A percentile compares a stretch with the other conserved stretches of the same genome.
Evolutionary conservation across 441 rosid genomes (phyloP).

Genomic region (Populus hybrid): DNA sequence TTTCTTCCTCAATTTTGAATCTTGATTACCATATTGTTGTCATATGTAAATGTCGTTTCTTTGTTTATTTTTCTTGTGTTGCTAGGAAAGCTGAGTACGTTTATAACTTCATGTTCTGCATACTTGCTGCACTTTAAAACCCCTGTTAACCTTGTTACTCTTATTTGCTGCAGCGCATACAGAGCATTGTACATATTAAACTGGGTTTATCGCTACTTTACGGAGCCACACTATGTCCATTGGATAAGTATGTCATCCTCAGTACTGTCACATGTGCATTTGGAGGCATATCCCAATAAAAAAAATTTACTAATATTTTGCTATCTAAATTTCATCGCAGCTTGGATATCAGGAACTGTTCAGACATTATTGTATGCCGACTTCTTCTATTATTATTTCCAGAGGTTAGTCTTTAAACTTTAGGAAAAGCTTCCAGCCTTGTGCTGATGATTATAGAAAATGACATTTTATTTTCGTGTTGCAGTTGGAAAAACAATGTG

Average conservation of each 20-base stretch:
- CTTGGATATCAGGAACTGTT: slow-evolving; percentile 53
- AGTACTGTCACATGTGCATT: background rate
- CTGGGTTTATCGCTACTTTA: slow-evolving; percentile 61
- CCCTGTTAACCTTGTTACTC: background rate
- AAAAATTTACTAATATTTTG: background rate
- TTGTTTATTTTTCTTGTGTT: background rate
- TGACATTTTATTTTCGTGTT: background rate
- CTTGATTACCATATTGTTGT: background rate
- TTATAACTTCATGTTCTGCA: background rate
- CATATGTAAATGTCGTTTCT: background rate
- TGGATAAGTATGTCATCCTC: slow-evolving; percentile 50
- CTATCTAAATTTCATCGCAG: slow-evolving; percentile 25
- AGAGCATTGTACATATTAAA: slow-evolving; percentile 47
- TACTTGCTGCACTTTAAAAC: background rate
- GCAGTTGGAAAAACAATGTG: slow-evolving; percentile 57
- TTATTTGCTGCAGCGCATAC: slow-evolving; percentile 40
- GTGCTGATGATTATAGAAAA: background rate
- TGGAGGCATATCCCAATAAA: background rate
- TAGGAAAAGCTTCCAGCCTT: background rate
- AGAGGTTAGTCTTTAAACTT: slow-evolving; percentile 30
- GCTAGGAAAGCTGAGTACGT: background rate
- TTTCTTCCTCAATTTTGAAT: background rate
- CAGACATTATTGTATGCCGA: slow-evolving; percentile 61
- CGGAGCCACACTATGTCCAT: slow-evolving; percentile 42
- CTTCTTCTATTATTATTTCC: slow-evolving; percentile 59